These are phyloP conservation scores for Boletellus deceptivus DNA, from an alignment of 1,284 basidiomycete genomes.

Conservation along the genomic window DNA sequence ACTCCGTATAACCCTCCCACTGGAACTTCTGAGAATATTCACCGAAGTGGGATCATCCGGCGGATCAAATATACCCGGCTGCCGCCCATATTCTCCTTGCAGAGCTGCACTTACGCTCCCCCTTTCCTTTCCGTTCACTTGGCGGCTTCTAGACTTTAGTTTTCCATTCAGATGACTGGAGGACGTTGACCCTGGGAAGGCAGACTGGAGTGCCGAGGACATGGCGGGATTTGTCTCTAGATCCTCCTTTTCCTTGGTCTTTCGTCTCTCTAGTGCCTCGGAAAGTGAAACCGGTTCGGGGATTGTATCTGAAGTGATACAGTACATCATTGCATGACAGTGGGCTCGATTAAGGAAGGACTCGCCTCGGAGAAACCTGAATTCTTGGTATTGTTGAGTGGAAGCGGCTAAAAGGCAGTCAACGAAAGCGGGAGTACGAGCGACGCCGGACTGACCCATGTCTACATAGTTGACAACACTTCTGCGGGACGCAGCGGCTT, in stretches of 20 bases:
- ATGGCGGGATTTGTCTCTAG: constrained; percentile 60
- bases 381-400: constrained; percentile 59
- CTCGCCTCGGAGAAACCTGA: constrained; percentile 65
- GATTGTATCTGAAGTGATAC: constrained; percentile 55
- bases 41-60: constrained; percentile 20
- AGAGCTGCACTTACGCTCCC: constrained; percentile 29
- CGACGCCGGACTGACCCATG: constrained; percentile 50
- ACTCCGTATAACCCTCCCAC: constrained; percentile 35
- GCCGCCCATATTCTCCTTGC: constrained; percentile 29
- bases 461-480: constrained; percentile 62
- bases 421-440: constrained; percentile 8
- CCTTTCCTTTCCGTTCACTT: constrained; percentile 42
- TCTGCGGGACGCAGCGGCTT: constrained; percentile 52
- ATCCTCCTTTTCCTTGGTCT: constrained; percentile 55
- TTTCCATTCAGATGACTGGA: constrained; percentile 35
- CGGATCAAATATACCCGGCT: constrained; percentile 19
- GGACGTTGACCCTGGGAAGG: constrained; percentile 19
- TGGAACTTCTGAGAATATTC: constrained; percentile 31
- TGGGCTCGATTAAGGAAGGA: not conserved
- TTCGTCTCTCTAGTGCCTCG: constrained; percentile 56
- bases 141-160: constrained; percentile 38
- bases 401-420: constrained; percentile 45
- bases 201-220: constrained; percentile 32
- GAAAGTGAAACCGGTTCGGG: constrained; percentile 58
- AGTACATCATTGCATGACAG: constrained; percentile 1